Conservation (phyloP, 208 protist genomes). For the Leptomonas pyrrhocoris region DNA sequence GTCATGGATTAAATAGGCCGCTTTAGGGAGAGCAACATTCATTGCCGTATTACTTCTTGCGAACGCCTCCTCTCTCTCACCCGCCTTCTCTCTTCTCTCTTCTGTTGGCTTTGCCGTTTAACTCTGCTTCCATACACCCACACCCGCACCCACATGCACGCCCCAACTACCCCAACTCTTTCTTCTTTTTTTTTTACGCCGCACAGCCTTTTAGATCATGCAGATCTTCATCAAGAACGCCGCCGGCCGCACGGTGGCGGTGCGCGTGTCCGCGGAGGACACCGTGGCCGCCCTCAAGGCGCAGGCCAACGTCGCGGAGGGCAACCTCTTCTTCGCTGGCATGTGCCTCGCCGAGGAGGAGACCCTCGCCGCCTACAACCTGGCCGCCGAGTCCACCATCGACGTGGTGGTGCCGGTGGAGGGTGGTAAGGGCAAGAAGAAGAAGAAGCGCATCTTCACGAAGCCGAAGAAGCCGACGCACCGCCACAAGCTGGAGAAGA, state of each 20-base stretch:
- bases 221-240: conserved; percentile 94
- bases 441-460: conserved; percentile 99
- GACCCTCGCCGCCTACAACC: conserved; percentile 66
- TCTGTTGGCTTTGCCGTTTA: too few relatives aligned
- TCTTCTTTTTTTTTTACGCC: neutral
- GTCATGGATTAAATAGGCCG: too few relatives aligned
- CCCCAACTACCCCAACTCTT: neutral
- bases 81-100: too few relatives aligned
- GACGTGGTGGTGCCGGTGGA: conserved; percentile 89
- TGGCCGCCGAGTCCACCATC: conserved; percentile 86
- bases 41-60: too few relatives aligned
- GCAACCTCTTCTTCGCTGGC: conserved; percentile 90
- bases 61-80: too few relatives aligned
- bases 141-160: too few relatives aligned
- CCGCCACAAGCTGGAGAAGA: conserved; percentile 99
- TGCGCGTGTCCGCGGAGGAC: conserved; percentile 81
- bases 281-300: conserved; percentile 84
- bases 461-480: conserved; percentile 99
- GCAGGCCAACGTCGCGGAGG: conserved; percentile 70
- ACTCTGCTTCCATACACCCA: too few relatives aligned
- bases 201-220: conserved; percentile 53
- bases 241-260: conserved; percentile 86
- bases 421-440: conserved; percentile 98
- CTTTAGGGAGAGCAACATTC: too few relatives aligned
- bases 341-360: conserved; percentile 80